Conservation (phyloP, 2,329 filamentous ascomycete species). For the Biscogniauxia sp. region DNA sequence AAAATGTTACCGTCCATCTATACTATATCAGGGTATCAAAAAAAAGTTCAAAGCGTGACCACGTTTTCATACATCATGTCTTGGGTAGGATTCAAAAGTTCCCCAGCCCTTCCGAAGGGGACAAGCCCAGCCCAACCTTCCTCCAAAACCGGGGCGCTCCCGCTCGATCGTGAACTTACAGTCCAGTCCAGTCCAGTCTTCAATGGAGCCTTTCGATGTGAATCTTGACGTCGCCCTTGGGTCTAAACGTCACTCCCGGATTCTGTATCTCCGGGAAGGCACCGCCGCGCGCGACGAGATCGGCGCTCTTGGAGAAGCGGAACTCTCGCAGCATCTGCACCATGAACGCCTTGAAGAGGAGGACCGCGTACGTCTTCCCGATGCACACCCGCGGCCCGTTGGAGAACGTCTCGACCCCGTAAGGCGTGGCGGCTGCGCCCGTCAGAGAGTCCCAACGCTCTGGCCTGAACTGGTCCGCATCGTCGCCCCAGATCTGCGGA, state of each 20-base stretch:
- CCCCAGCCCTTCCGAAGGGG: neutral
- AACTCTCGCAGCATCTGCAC: slow-evolving; percentile 12
- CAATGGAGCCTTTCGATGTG: neutral
- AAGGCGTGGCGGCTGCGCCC: slow-evolving; percentile 8
- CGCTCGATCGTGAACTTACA: neutral
- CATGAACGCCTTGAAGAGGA: slow-evolving; percentile 16
- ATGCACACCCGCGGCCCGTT: slow-evolving; percentile 15
- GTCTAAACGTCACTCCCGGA: slow-evolving; percentile 12
- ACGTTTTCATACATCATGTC: neutral
- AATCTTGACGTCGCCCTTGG: neutral
- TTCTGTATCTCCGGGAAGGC: slow-evolving; percentile 9
- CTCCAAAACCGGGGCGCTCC: neutral
- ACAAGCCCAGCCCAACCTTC: neutral
- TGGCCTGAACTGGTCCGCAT: slow-evolving; percentile 6
- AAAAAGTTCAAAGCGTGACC: neutral
- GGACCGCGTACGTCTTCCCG: slow-evolving; percentile 15
- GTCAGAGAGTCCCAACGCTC: slow-evolving; percentile 13
- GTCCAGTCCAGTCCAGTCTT: too few relatives aligned
- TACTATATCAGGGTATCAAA: neutral
- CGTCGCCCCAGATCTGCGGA: slow-evolving; percentile 8
- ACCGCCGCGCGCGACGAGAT: slow-evolving; percentile 5
- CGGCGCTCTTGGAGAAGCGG: slow-evolving; percentile 10
- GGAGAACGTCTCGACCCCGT: slow-evolving; percentile 10
- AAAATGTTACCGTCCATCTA: neutral
- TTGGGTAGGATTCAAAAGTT: neutral